These are phyloP conservation scores for Boletus semigastroideus DNA, from an alignment of 1,284 basidiomycete species.

Conservation along the genomic window DNA sequence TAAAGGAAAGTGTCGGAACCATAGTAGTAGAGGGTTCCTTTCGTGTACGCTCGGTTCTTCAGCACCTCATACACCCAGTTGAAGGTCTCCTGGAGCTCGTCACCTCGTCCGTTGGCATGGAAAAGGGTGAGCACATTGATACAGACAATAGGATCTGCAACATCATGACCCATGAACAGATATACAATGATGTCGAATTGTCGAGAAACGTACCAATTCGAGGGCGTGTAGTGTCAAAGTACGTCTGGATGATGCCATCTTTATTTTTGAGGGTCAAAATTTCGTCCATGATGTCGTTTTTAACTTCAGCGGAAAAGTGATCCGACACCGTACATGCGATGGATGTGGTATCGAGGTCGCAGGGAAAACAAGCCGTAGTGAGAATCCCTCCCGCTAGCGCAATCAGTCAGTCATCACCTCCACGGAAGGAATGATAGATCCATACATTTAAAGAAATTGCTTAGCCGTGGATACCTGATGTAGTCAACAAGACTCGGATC, in stretches of 20 bases:
- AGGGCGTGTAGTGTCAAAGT: constrained; percentile 20
- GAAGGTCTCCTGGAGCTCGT: constrained; percentile 20
- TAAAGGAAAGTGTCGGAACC: constrained; percentile 20
- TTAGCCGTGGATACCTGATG: constrained; percentile 20
- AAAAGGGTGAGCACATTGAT: constrained; percentile 25
- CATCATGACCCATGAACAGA: not conserved
- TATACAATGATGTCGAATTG: not conserved
- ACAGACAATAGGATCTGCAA: constrained; percentile 20
- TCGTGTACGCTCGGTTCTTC: constrained; percentile 23
- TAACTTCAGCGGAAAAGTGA: constrained; percentile 14
- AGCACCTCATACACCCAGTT: constrained; percentile 23
- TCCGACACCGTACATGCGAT: constrained; percentile 20
- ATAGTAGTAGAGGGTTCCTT: constrained; percentile 22
- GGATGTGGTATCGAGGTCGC: constrained; percentile 25
- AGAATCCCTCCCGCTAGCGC: constrained; percentile 8
- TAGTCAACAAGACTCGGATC: constrained; percentile 22
- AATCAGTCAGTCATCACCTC: not conserved
- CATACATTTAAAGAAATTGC: constrained; percentile 24
- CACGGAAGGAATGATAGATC: not conserved
- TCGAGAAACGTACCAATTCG: constrained; percentile 16
- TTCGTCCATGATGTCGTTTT: constrained; percentile 27
- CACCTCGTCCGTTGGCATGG: constrained; percentile 21
- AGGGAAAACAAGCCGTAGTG: constrained; percentile 12
- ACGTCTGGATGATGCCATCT: constrained; percentile 22
- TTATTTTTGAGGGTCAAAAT: constrained; percentile 18